These are phyloP conservation scores for Echria macrotheca DNA, from an alignment of 495 filamentous ascomycete genomes.

Conservation along the genomic window DNA sequence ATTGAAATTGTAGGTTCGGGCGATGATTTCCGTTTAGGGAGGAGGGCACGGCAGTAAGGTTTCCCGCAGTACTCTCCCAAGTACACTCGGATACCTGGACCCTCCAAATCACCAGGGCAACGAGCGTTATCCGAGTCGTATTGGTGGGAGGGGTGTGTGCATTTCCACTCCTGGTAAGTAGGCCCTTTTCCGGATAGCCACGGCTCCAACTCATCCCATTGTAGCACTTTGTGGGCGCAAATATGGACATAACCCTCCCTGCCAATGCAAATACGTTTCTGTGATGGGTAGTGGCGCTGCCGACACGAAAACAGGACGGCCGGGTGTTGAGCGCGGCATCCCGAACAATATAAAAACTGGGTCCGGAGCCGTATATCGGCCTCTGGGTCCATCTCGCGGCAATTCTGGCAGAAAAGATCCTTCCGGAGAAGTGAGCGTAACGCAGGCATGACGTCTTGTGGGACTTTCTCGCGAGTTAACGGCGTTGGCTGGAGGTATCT, in stretches of 20 bases:
- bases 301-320: not conserved
- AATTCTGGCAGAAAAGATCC: conserved; percentile 1
- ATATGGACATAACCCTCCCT: conserved; percentile 1
- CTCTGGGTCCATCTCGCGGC: not conserved
- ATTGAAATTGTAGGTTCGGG: not conserved
- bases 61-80: not conserved
- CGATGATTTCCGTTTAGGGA: not conserved
- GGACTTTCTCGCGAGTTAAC: not conserved
- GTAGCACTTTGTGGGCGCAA: not conserved
- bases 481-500: not conserved
- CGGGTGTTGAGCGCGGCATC: not conserved
- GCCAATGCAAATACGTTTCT: conserved; percentile 1
- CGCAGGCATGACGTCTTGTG: not conserved
- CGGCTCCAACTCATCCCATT: not conserved
- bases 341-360: conserved; percentile 1
- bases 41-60: not conserved
- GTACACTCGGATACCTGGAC: not conserved
- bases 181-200: not conserved
- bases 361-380: not conserved
- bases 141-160: not conserved
- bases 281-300: not conserved
- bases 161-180: not conserved
- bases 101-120: not conserved
- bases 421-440: conserved; percentile 2
- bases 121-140: not conserved